Percentiles rank a stretch among this genome's conserved stretches.
These are phyloP conservation scores for Striga asiatica DNA, from an alignment of 257 asterid species.

Conservation along the genomic window DNA sequence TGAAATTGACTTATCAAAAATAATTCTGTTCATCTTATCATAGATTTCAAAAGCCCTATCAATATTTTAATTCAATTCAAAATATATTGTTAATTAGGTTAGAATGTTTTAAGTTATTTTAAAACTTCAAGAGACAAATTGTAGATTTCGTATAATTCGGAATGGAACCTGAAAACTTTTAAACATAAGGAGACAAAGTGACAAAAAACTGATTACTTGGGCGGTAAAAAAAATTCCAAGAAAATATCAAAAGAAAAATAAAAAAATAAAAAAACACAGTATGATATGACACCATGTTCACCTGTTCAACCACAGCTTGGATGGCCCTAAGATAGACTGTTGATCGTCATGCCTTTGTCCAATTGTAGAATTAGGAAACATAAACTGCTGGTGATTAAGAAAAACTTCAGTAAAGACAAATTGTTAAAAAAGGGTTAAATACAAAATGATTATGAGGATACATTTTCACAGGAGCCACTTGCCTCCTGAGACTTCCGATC, in stretches of 20 bases:
- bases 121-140: too few relatives aligned
- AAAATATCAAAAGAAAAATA: background rate
- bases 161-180: too few relatives aligned
- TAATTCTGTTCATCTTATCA: too few relatives aligned
- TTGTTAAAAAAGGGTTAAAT: conserved; percentile 5
- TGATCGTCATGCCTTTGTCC: conserved; percentile 45
- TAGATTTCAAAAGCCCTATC: too few relatives aligned
- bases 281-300: conserved; percentile 12
- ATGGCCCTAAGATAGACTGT: conserved; percentile 38
- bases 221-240: background rate
- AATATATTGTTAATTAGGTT: too few relatives aligned
- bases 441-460: conserved; percentile 34
- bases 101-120: too few relatives aligned
- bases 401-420: conserved; percentile 15
- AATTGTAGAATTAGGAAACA: conserved; percentile 50
- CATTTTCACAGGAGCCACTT: conserved; percentile 49
- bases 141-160: too few relatives aligned
- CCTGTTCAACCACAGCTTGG: conserved; percentile 73
- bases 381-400: conserved; percentile 48
- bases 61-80: too few relatives aligned
- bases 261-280: conserved; percentile 4
- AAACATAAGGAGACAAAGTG: too few relatives aligned
- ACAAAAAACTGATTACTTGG: too few relatives aligned
- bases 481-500: conserved; percentile 54
- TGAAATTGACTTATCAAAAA: too few relatives aligned